Conservation (phyloP, 768 basidiomycete species). For the Mrakia frigida region DNA sequence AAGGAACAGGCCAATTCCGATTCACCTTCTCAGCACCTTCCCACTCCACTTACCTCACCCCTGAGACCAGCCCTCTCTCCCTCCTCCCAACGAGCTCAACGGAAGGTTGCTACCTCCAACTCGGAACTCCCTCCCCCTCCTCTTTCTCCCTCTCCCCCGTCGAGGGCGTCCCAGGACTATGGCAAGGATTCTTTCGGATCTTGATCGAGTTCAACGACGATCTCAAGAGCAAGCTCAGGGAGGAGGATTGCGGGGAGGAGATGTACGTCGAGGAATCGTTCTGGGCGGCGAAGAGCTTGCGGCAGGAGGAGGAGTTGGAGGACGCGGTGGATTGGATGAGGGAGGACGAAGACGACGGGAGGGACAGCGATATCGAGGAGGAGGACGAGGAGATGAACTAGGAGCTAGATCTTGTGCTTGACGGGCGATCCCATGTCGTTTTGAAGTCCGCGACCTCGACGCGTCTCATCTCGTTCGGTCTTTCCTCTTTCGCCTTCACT, state of each 20-base stretch:
- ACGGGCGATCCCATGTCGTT: background rate
- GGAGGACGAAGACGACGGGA: background rate
- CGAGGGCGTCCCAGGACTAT: conserved; percentile 9
- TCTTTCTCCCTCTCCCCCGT: background rate
- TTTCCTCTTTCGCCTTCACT: background rate
- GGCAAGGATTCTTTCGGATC: background rate
- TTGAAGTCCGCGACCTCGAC: background rate
- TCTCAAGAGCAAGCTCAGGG: conserved; percentile 12
- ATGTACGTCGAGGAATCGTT: conserved; percentile 14
- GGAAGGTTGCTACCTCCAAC: background rate
- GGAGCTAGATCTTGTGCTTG: background rate
- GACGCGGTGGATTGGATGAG: conserved; percentile 15
- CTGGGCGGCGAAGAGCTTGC: conserved; percentile 8
- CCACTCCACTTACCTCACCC: background rate
- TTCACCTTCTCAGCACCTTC: background rate
- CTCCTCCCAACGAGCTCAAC: conserved; percentile 1
- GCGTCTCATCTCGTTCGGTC: background rate
- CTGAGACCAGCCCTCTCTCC: background rate
- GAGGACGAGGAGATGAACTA: conserved; percentile 13
- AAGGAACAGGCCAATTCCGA: conserved; percentile 11
- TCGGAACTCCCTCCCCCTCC: background rate
- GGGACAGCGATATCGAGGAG: conserved; percentile 11
- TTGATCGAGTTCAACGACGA: conserved; percentile 9
- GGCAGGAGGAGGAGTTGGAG: conserved; percentile 2
- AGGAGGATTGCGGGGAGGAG: conserved; percentile 13